These are phyloP conservation scores for Phoma sp. DNA, from an alignment of 2,329 filamentous ascomycete species.

Conservation along the genomic window DNA sequence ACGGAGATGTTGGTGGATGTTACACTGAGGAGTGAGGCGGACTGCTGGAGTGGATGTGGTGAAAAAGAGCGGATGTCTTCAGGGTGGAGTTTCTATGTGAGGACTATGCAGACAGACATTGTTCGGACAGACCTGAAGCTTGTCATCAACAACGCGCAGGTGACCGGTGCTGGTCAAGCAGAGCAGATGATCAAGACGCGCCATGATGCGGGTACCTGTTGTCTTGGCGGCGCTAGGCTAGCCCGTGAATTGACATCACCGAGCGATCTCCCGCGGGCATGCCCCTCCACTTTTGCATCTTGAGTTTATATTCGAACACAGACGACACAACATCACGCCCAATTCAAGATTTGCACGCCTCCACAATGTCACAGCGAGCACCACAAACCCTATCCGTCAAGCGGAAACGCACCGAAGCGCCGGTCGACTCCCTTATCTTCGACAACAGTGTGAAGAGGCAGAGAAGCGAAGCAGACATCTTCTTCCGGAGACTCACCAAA, in stretches of 20 bases:
- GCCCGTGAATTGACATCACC: constrained; percentile 13
- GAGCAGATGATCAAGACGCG: constrained; percentile 8
- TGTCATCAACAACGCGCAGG: constrained; percentile 26
- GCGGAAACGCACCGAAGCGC: constrained; percentile 62
- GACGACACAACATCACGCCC: neutral
- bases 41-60: constrained; percentile 9
- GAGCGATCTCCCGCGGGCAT: constrained; percentile 19
- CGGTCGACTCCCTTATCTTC: constrained; percentile 58
- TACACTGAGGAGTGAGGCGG: constrained; percentile 10
- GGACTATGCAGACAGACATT: constrained; percentile 28
- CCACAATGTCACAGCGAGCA: constrained; percentile 20
- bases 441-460: constrained; percentile 32
- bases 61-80: constrained; percentile 19
- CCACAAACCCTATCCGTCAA: constrained; percentile 54
- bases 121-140: constrained; percentile 15
- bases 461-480: constrained; percentile 24
- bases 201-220: constrained; percentile 10
- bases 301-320: neutral
- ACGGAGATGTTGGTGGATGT: neutral
- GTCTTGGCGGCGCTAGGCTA: constrained; percentile 7
- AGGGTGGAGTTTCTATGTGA: neutral
- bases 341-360: neutral
- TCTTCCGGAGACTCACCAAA: constrained; percentile 35
- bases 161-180: constrained; percentile 14
- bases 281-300: constrained; percentile 8